Evolutionary conservation across 768 basidiomycete species (phyloP).

Genomic region (Tubosaeta sp.): DNA sequence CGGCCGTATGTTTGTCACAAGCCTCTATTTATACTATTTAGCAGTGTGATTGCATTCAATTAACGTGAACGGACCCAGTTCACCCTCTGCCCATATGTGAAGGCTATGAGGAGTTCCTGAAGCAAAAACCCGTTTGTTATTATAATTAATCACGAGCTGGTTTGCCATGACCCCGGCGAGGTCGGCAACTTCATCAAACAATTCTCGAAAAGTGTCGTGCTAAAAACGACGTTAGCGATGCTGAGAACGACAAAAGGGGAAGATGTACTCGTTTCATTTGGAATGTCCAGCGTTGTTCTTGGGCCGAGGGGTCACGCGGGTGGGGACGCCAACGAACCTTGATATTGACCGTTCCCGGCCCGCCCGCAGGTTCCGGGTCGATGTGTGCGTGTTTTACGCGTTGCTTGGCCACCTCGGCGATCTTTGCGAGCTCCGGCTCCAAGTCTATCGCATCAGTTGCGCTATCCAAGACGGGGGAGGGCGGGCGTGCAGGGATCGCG

Average conservation of each 20-base stretch:
- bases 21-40: slow-evolving; percentile 45
- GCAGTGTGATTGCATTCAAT: slow-evolving; percentile 1
- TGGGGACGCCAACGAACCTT: slow-evolving; percentile 65
- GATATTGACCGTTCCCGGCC: slow-evolving; percentile 42
- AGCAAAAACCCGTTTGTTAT: slow-evolving; percentile 61
- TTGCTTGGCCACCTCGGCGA: slow-evolving; percentile 40
- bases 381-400: slow-evolving; percentile 25
- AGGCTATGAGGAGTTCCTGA: slow-evolving; percentile 66
- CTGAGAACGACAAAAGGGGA: neutral
- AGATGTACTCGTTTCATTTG: slow-evolving; percentile 54
- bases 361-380: slow-evolving; percentile 26
- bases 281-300: slow-evolving; percentile 45
- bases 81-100: slow-evolving; percentile 63
- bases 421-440: slow-evolving; percentile 60
- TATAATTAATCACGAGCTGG: slow-evolving; percentile 57
- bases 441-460: slow-evolving; percentile 46
- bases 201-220: slow-evolving; percentile 59
- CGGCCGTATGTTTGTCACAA: slow-evolving; percentile 58
- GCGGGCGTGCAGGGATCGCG: slow-evolving; percentile 35
- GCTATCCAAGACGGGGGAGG: slow-evolving; percentile 49
- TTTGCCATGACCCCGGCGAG: slow-evolving; percentile 46
- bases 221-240: slow-evolving; percentile 23
- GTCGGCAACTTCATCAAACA: slow-evolving; percentile 67
- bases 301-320: slow-evolving; percentile 44
- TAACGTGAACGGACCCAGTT: slow-evolving; percentile 47